These are phyloP conservation scores for Phyllostachys edulis DNA, from an alignment of 176 grass and related monocot genomes.

Conservation along the genomic window DNA sequence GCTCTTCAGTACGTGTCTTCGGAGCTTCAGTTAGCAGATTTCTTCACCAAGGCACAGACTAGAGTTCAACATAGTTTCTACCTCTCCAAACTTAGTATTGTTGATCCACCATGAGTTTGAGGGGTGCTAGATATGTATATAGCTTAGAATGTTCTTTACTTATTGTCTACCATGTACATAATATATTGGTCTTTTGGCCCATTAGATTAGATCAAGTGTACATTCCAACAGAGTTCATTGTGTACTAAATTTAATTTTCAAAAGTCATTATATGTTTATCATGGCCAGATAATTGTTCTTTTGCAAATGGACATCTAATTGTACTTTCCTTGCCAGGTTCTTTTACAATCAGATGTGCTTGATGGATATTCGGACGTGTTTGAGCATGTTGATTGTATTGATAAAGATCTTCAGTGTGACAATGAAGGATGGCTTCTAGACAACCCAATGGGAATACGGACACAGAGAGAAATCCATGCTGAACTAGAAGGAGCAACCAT, in stretches of 20 bases:
- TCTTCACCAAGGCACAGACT: too few relatives aligned
- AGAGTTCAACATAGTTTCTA: too few relatives aligned
- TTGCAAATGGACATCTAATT: conserved; percentile 7
- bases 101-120: too few relatives aligned
- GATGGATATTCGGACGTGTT: conserved; percentile 59
- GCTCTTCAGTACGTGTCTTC: too few relatives aligned
- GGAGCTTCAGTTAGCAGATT: too few relatives aligned
- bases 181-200: too few relatives aligned
- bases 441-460: conserved; percentile 84
- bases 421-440: conserved; percentile 70
- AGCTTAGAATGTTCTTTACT: too few relatives aligned
- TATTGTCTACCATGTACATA: too few relatives aligned
- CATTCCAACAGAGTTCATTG: not conserved
- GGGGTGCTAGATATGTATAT: too few relatives aligned
- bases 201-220: too few relatives aligned
- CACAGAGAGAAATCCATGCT: conserved; percentile 90
- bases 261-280: not conserved
- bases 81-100: too few relatives aligned
- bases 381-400: conserved; percentile 59
- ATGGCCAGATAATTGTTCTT: not conserved
- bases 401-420: conserved; percentile 48
- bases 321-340: conserved; percentile 50
- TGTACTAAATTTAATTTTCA: not conserved
- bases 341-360: conserved; percentile 88
- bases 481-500: conserved; percentile 79